Percentiles rank a stretch among this genome's conserved stretches.
These are phyloP conservation scores for Rhododendron williamsianum DNA, from an alignment of 148 eudicot species.

Conservation along the genomic window DNA sequence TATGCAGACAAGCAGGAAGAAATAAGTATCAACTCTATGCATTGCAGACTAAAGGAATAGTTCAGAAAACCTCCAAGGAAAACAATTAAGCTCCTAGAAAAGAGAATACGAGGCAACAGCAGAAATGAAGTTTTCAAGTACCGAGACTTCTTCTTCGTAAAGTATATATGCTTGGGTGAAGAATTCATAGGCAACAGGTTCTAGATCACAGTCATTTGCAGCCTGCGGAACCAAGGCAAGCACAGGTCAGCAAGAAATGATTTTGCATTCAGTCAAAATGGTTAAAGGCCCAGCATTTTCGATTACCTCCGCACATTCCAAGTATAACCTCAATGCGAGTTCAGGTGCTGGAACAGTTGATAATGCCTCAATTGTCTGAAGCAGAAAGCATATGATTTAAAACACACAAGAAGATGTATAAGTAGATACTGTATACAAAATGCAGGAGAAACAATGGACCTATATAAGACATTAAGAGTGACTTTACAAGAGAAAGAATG, in stretches of 20 bases:
- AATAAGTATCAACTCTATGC: slow-evolving; percentile 10
- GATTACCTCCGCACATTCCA: slow-evolving; percentile 94
- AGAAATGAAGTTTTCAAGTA: slow-evolving; percentile 21
- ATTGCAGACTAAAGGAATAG: background rate
- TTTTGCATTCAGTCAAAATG: slow-evolving; percentile 1
- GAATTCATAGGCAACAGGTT: slow-evolving; percentile 96
- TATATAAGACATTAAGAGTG: background rate
- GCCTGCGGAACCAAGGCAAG: slow-evolving; percentile 44
- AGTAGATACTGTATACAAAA: background rate
- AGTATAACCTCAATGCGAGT: slow-evolving; percentile 75
- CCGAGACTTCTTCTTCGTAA: slow-evolving; percentile 98
- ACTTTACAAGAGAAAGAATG: background rate
- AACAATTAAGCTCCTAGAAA: background rate
- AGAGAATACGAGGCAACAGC: background rate
- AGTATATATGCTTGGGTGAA: slow-evolving; percentile 97
- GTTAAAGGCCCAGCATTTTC: slow-evolving; percentile 1
- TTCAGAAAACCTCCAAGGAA: background rate
- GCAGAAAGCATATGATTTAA: slow-evolving; percentile 10
- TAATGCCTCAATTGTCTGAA: slow-evolving; percentile 83
- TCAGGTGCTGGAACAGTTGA: slow-evolving; percentile 82
- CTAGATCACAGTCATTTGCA: slow-evolving; percentile 89
- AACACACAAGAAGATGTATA: background rate
- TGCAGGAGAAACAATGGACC: background rate
- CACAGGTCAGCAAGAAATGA: slow-evolving; percentile 15
- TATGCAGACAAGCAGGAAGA: slow-evolving; percentile 15